Base-by-base conservation (phyloP, 2,329 filamentous ascomycete species). In the Claviceps sp. region DNA sequence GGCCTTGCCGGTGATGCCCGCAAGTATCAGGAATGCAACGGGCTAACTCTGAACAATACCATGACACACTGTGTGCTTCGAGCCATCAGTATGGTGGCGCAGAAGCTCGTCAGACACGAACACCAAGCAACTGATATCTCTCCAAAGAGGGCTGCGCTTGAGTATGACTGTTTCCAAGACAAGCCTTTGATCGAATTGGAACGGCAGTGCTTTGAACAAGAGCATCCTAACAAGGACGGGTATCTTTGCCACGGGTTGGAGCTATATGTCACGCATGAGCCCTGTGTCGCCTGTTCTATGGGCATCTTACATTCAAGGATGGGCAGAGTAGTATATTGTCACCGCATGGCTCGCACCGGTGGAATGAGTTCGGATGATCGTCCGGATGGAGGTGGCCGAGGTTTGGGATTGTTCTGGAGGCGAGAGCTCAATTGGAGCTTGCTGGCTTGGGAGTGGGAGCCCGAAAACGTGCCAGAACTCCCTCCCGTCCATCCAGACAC, bases 281-380 rank as follows among this genome's bases (percentile, higher is more conserved):
- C 93, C 5, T 98, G 93, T 64, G 79, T 95, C 54, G 94, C 95
- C 79, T 98, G 93, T 69, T 88, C 86, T 38, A 97, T 97, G 93
- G 93, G 88, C 1, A 85, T 97, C 59, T 75, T 97, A 22, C 90
- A 97, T 64, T 96, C 91, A 8, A 81, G 93, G 49, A 95, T 98
- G 76, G 83, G 87, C 45, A 83, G 85, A 50, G 86, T 90, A 49
- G 77, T 95, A 40, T 95, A 95, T 68, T 81, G 80, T 56, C 76
- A 82, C 55, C 79, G 86, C 51, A 93, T 95, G 85, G 77, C 79
- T 46, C 71, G 80, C 56, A 94, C 86, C 13, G 91, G 91, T 48
- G 90, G 88, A 44, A 74, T 96, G 70, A 85, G 84, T 60, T 84
- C 88, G 22, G 88, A 95, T 66, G 78, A 81, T 63, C 78, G 78